Evolutionary conservation across 2,329 filamentous ascomycete species (phyloP).

Genomic region (Neofusicoccum ribis): DNA sequence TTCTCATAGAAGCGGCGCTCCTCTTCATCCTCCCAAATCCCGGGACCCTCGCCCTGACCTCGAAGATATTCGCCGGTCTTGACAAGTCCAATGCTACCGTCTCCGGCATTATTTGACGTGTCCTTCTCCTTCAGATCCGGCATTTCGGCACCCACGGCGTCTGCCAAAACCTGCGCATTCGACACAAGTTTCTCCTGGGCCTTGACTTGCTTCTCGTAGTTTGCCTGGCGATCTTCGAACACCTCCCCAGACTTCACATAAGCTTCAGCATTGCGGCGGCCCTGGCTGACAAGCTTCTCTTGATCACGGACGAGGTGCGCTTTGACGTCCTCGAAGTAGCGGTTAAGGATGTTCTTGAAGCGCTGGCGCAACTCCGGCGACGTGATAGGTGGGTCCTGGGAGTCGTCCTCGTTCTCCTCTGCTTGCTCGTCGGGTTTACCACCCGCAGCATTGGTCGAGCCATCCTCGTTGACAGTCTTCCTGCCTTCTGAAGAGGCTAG

Average conservation of each 20-base stretch:
- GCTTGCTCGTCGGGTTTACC: conserved; percentile 54
- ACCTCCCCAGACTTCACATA: conserved; percentile 99
- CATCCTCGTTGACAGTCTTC: conserved; percentile 81
- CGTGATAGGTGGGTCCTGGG: conserved; percentile 72
- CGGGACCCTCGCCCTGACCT: conserved; percentile 83
- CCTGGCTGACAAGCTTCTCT: conserved; percentile 81
- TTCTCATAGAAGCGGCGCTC: conserved; percentile 98
- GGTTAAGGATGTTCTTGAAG: conserved; percentile 80
- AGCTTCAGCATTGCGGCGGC: conserved; percentile 91
- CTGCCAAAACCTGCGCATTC: conserved; percentile 88
- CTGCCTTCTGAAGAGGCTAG: conserved; percentile 71
- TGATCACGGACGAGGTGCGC: conserved; percentile 86
- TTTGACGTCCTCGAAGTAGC: conserved; percentile 93
- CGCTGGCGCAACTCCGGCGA: conserved; percentile 76
- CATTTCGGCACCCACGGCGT: conserved; percentile 88
- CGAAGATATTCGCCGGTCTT: conserved; percentile 92
- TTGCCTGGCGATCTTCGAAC: conserved; percentile 94
- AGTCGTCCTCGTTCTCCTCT: conserved; percentile 53
- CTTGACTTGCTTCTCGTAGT: conserved; percentile 92
- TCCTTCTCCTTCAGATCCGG: conserved; percentile 87
- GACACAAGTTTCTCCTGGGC: conserved; percentile 84
- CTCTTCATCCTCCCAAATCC: conserved; percentile 98
- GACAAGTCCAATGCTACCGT: conserved; percentile 84
- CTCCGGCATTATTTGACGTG: conserved; percentile 62
- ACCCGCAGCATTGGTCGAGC: conserved; percentile 56